Evolutionary conservation across 2,329 filamentous ascomycete species (phyloP), one percentile per base, ranked within the genome.

Genomic region (Ustulina deusta): DNA sequence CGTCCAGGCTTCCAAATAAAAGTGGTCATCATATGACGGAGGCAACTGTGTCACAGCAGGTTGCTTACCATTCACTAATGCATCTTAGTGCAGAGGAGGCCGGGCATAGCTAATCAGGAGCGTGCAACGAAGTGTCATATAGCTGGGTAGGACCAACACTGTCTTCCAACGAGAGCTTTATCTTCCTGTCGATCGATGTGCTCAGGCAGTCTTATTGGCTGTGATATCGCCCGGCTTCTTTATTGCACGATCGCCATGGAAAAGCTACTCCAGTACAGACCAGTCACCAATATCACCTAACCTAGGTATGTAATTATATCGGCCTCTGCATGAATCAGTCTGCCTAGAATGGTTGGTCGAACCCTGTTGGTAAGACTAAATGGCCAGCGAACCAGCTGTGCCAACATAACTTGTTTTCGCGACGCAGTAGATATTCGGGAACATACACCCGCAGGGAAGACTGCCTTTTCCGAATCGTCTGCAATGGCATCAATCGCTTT

Each of bases 11-110:
- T 36, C 59, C 34, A 56, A 40, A 48, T 13, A 36, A 64, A 62
- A 52, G 46, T n/a, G 54, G 42, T n/a, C 34, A 66, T 69, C 66
- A 69, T 68, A 70, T 69, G 68, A 70, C 56, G 60, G 61, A 56
- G 49, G 46, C 40, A 44, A 58, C 36, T 56, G 68, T 70, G 58
- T 48, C 65, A 70, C 68, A 38, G 29, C 65, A 68, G 64, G 58
- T 32, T 64, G 65, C 54, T 56, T 42, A 20, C 54, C 62, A 68
- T 68, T 70, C 61, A 59, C 61, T 68, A 70, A 68, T 52, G 60
- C 64, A 52, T 38, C 49, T 55, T 42, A 42, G 54, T 42, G 42
- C 60, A 65, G 27, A 58, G 38, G 46, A 40, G 44, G 52, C 44
- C 57, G 38, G 42, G 51, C 17, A 10, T 52, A 58, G 61, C 57